Conservation (phyloP, 2,329 filamentous ascomycete genomes). For the Pseudopyrenochaeta lycopersici region DNA sequence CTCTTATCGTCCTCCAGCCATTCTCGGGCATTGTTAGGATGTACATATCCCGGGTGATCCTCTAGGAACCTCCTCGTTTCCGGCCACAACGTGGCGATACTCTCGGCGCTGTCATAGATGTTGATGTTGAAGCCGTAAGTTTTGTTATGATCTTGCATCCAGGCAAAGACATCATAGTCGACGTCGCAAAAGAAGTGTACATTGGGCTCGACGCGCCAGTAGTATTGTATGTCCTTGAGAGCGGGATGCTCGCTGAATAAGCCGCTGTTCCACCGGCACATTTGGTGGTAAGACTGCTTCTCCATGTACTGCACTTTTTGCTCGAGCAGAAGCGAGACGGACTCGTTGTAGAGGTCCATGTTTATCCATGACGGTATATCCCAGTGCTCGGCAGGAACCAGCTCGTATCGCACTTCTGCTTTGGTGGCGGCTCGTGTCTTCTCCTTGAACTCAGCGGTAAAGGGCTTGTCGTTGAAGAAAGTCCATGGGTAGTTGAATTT, state of each 20-base stretch:
- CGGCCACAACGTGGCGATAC: constrained; percentile 91
- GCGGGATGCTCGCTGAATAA: constrained; percentile 97
- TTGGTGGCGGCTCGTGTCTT: constrained; percentile 84
- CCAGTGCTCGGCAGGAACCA: constrained; percentile 97
- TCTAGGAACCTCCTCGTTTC: constrained; percentile 91
- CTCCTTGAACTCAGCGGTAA: constrained; percentile 90
- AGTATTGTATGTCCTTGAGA: constrained; percentile 82
- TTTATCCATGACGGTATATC: constrained; percentile 92
- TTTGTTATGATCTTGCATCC: constrained; percentile 98
- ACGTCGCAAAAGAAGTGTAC: constrained; percentile 99
- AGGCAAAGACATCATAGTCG: constrained; percentile 98
- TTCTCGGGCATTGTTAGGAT: constrained; percentile 83
- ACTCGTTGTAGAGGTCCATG: constrained; percentile 83
- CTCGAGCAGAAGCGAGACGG: constrained; percentile 81
- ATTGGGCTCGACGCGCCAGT: constrained; percentile 98
- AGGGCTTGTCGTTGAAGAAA: constrained; percentile 97
- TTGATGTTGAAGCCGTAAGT: constrained; percentile 99
- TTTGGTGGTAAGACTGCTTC: constrained; percentile 93
- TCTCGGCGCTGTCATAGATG: constrained; percentile 89
- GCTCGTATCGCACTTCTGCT: constrained; percentile 84
- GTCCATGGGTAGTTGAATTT: constrained; percentile 99
- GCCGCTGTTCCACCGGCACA: constrained; percentile 99
- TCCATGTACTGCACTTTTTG: constrained; percentile 89
- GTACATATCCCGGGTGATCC: constrained; percentile 81
- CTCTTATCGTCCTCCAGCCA: constrained; percentile 84